Percentiles rank a stretch among this genome's conserved stretches.
Conservation (phyloP, 495 filamentous ascomycete species). For the Glutinoglossum americanum region DNA sequence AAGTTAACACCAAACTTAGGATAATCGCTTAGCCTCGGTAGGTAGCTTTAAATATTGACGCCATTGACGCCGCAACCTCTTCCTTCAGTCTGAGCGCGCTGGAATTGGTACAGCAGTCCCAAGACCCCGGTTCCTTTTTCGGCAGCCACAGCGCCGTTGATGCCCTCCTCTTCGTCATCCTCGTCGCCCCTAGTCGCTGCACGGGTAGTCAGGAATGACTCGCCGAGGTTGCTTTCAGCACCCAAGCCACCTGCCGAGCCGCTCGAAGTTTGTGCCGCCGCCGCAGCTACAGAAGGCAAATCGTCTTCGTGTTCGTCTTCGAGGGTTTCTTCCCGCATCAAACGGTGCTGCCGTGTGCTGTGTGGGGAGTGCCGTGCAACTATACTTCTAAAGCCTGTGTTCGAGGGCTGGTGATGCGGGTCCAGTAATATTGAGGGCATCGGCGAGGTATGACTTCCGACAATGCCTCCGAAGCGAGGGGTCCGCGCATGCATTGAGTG, state of each 20-base stretch:
- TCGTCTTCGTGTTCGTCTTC: slow-evolving; percentile 6
- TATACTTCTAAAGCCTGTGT: slow-evolving; percentile 16
- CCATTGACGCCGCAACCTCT: slow-evolving; percentile 16
- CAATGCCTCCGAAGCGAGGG: slow-evolving; percentile 15
- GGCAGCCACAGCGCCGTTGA: slow-evolving; percentile 18
- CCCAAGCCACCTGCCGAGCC: slow-evolving; percentile 16
- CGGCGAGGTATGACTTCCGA: slow-evolving; percentile 24
- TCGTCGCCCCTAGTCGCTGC: slow-evolving; percentile 24
- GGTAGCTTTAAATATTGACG: slow-evolving; percentile 14
- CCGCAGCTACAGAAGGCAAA: not conserved
- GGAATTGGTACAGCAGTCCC: slow-evolving; percentile 75
- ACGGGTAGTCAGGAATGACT: slow-evolving; percentile 40
- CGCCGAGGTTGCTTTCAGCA: slow-evolving; percentile 36
- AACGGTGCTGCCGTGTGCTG: not conserved
- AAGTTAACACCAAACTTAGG: too few species aligned
- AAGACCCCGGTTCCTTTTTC: slow-evolving; percentile 43
- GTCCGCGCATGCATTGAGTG: slow-evolving; percentile 14
- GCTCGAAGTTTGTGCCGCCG: slow-evolving; percentile 5
- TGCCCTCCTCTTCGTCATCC: slow-evolving; percentile 22
- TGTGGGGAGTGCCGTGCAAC: not conserved
- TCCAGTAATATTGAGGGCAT: slow-evolving; percentile 61
- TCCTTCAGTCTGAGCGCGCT: slow-evolving; percentile 56
- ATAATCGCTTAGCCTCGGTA: too few species aligned
- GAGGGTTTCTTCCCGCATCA: not conserved
- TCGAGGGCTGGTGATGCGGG: slow-evolving; percentile 63